A percentile compares a stretch with the other conserved stretches of the same genome.
These are phyloP conservation scores for Apiospora saccharicola DNA, from an alignment of 2,329 filamentous ascomycete genomes.

Conservation along the genomic window DNA sequence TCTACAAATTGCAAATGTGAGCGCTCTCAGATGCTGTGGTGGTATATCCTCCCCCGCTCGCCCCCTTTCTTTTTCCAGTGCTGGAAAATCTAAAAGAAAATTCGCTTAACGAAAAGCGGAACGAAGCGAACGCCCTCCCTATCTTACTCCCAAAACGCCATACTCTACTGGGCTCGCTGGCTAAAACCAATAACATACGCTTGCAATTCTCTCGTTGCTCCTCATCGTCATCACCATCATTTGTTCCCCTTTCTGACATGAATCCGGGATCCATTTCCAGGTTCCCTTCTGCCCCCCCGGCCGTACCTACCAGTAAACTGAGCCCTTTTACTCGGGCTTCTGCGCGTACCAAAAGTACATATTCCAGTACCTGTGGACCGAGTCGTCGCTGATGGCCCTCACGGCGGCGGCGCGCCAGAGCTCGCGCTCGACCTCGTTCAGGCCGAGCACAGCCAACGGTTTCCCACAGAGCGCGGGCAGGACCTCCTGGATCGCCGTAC, in stretches of 20 bases:
- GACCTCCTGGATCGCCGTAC: slow-evolving; percentile 31
- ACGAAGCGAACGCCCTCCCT: background rate
- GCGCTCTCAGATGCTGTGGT: background rate
- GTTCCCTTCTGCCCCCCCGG: no score
- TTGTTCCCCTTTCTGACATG: background rate
- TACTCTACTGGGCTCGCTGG: slow-evolving; percentile 12
- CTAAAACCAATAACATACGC: background rate
- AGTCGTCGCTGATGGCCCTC: slow-evolving; percentile 28
- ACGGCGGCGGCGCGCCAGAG: slow-evolving; percentile 29
- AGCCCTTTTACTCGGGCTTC: slow-evolving; percentile 26
- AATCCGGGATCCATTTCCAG: background rate
- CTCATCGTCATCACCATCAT: background rate
- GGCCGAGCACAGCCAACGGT: slow-evolving; percentile 28
- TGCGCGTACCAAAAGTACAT: slow-evolving; percentile 34
- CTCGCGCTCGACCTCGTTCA: slow-evolving; percentile 32
- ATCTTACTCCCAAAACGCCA: background rate
- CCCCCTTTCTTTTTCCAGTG: background rate
- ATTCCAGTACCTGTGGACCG: slow-evolving; percentile 33
- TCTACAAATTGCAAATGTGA: background rate
- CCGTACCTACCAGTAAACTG: background rate
- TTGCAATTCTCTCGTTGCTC: background rate
- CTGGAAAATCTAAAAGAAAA: background rate
- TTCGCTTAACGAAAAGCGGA: background rate
- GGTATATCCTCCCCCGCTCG: background rate
- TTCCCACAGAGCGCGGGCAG: slow-evolving; percentile 28